Conservation (phyloP, 1,284 basidiomycete species). For the Leccinum pachyderme region DNA sequence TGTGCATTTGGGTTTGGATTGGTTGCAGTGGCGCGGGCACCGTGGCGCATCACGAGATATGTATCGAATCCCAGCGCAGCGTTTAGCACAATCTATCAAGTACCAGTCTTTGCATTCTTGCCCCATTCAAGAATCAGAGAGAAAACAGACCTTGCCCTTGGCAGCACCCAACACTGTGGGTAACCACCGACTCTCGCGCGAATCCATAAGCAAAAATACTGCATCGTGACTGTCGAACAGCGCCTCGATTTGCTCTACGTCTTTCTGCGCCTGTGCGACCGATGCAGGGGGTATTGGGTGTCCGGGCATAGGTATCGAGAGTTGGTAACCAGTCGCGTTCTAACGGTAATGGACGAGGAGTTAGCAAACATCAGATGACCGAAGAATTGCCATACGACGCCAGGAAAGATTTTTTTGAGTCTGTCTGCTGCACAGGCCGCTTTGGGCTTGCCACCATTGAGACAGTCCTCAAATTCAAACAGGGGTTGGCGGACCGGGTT, state of each 20-base stretch:
- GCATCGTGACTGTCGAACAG: conserved; percentile 86
- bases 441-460: conserved; percentile 93
- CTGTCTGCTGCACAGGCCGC: conserved; percentile 89
- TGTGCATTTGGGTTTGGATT: conserved; percentile 32
- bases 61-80: conserved; percentile 96
- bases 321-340: conserved; percentile 74
- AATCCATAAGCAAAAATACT: conserved; percentile 97
- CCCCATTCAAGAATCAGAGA: not conserved
- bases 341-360: conserved; percentile 31
- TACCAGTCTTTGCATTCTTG: not conserved
- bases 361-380: not conserved
- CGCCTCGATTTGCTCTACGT: conserved; percentile 71
- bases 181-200: conserved; percentile 92
- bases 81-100: conserved; percentile 81
- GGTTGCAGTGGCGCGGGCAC: conserved; percentile 47
- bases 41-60: conserved; percentile 96
- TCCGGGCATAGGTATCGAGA: conserved; percentile 96
- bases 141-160: conserved; percentile 69
- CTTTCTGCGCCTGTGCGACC: conserved; percentile 57
- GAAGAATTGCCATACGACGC: conserved; percentile 54
- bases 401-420: conserved; percentile 88
- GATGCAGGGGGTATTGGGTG: conserved; percentile 77
- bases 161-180: conserved; percentile 86
- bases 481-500: conserved; percentile 97
- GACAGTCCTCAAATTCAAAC: conserved; percentile 92